Evolutionary conservation across 805 yeast genomes (phyloP), one percentile per base, ranked within the genome.

Genomic region (Candida parachauliodes): DNA sequence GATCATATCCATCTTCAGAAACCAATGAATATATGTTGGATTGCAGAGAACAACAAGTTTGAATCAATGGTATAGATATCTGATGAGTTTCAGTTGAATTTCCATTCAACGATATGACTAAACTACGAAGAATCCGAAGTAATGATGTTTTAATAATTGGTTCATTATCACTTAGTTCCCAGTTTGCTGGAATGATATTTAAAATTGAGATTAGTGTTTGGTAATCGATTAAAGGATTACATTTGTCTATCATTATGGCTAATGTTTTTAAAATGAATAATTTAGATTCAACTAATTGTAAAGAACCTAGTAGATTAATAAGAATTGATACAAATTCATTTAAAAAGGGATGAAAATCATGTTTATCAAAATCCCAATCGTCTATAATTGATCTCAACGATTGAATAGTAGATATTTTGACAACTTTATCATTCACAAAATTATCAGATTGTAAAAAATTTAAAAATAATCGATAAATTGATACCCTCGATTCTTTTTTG

Each of bases 361-460:
- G 65, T 42, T 85, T 81, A 26, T 78, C 70, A 57, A 91, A 89
- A 43, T 85, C 89, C 86, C 94, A 87, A 50, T 88, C 96, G 43
- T 87, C 89, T 22, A 91, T 68, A 34, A 85, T 69, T 20, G 76
- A 70, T 42, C 79, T 72, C 15, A 89, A 60, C 0, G 91, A 77
- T 49, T 81, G 83, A 11, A 83, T 69, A 0, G 93, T 81, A 0
- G 94, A 77, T 16, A 93, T 55, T 47, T 73, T 74, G 2, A 93
- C 95, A n/a, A 91, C 95, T 38, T 73, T 70, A 55, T 93, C 98
- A 46, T 80, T 76, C 20, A 54, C 48, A 19, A 67, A 57, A 22
- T 69, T 60, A 25, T 70, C 67, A 2, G 65, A 45, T 9, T 71
- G 60, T 45, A 88, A 54, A n/a, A 80, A 60, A 27, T 59, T 58